Evolutionary conservation across 345 rosid species (phyloP).

Genomic region (Eucalyptus curtisii): DNA sequence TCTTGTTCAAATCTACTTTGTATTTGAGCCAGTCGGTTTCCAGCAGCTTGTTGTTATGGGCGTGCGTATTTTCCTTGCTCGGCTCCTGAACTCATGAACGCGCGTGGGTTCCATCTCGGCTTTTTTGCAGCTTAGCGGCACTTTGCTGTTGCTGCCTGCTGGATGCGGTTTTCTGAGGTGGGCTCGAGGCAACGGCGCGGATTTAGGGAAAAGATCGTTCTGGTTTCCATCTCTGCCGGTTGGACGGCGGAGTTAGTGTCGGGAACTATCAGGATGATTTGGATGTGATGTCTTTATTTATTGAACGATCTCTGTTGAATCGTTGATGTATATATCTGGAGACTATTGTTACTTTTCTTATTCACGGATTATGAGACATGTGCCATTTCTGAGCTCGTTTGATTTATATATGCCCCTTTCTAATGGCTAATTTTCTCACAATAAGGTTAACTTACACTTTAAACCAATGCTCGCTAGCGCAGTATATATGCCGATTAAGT

Average conservation of each 20-base stretch:
- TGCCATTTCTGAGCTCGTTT: not conserved
- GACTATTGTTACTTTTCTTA: not conserved
- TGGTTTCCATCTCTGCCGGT: not conserved
- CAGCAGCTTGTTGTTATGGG: not conserved
- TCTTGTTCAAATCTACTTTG: not conserved
- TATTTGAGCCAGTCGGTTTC: not conserved
- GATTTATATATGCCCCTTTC: not conserved
- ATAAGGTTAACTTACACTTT: not conserved
- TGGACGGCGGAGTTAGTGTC: not conserved
- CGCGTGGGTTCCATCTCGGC: not conserved
- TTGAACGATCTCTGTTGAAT: not conserved
- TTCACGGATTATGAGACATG: not conserved
- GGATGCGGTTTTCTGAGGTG: conserved; percentile 53
- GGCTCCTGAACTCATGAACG: not conserved
- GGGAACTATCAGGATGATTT: not conserved
- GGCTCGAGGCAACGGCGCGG: not conserved
- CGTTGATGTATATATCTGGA: not conserved
- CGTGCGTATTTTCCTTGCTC: not conserved
- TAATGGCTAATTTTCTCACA: not conserved
- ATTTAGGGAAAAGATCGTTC: not conserved
- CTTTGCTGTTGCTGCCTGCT: conserved; percentile 71
- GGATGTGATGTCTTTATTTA: not conserved
- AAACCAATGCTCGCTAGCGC: not conserved
- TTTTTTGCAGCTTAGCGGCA: conserved; percentile 50
- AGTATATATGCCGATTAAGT: not conserved